Conservation (phyloP, 2,329 filamentous ascomycete genomes). For the Colletotrichum phormii region DNA sequence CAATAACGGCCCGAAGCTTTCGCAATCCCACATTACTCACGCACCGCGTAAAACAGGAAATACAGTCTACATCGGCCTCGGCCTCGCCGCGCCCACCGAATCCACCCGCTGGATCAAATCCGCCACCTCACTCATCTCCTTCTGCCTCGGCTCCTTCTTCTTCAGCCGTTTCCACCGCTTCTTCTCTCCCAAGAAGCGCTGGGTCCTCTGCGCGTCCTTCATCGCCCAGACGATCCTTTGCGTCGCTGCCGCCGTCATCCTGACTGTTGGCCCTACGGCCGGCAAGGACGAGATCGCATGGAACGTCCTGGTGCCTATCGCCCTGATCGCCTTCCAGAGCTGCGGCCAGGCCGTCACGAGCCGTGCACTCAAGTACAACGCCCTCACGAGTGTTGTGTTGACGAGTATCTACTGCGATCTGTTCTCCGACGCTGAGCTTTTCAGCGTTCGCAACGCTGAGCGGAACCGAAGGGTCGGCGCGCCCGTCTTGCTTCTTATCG, state of each 20-base stretch:
- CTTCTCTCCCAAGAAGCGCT: constrained; percentile 71
- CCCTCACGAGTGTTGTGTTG: constrained; percentile 81
- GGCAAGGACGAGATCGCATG: constrained; percentile 61
- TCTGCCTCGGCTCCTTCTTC: constrained; percentile 78
- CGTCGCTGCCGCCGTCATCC: constrained; percentile 57
- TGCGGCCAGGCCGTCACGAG: constrained; percentile 83
- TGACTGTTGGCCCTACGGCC: constrained; percentile 53
- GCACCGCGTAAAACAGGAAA: constrained; percentile 62
- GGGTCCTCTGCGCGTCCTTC: constrained; percentile 73
- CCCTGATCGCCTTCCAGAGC: constrained; percentile 79
- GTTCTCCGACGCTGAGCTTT: constrained; percentile 72
- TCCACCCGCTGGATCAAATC: constrained; percentile 77
- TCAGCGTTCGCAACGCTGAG: constrained; percentile 58
- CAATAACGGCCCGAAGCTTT: neutral
- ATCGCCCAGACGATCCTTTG: constrained; percentile 62
- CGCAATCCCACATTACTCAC: neutral
- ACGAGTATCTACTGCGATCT: constrained; percentile 87
- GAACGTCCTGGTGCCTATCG: constrained; percentile 74
- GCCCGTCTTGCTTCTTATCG: constrained; percentile 60
- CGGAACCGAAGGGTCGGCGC: constrained; percentile 63
- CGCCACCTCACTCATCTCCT: constrained; percentile 74
- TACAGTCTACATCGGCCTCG: constrained; percentile 82
- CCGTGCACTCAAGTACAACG: constrained; percentile 75
- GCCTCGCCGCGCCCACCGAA: constrained; percentile 68
- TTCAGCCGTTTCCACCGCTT: constrained; percentile 76